Percentiles rank a stretch among this genome's conserved stretches.
Conservation (phyloP, 83 land plant species). For the Diphasiastrum complanatum region DNA sequence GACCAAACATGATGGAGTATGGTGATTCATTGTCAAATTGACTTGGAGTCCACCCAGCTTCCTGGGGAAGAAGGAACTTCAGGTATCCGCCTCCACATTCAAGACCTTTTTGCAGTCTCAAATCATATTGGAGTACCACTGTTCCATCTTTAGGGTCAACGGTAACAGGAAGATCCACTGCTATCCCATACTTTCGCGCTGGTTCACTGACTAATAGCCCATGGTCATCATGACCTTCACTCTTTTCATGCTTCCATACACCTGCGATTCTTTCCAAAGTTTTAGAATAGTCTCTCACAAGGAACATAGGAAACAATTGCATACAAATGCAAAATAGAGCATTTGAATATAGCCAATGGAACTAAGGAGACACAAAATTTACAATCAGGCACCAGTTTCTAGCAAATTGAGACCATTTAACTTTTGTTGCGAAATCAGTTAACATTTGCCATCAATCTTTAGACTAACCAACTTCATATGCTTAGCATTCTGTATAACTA, state of each 20-base stretch:
- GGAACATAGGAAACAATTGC: not conserved
- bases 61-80: slow-evolving; percentile 70
- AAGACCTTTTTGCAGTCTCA: slow-evolving; percentile 66
- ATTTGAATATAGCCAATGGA: too few species aligned
- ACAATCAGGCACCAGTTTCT: too few species aligned
- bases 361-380: too few species aligned
- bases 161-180: slow-evolving; percentile 41
- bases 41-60: slow-evolving; percentile 55
- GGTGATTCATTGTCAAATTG: slow-evolving; percentile 78
- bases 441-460: too few species aligned
- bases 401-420: too few species aligned
- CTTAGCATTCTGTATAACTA: too few species aligned
- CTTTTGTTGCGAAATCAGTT: not conserved
- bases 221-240: slow-evolving; percentile 75
- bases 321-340: not conserved
- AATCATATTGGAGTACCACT: slow-evolving; percentile 59
- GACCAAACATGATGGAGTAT: slow-evolving; percentile 83
- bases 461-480: not conserved
- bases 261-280: slow-evolving; percentile 26
- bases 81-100: slow-evolving; percentile 87
- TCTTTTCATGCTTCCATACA: slow-evolving; percentile 74
- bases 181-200: slow-evolving; percentile 72
- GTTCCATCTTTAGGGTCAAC: slow-evolving; percentile 45
- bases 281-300: not conserved
- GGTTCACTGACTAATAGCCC: slow-evolving; percentile 73